A percentile compares a stretch with the other conserved stretches of the same genome.
These are phyloP conservation scores for Apiospora sp. DNA, from an alignment of 2,329 filamentous ascomycete species.

Conservation along the genomic window DNA sequence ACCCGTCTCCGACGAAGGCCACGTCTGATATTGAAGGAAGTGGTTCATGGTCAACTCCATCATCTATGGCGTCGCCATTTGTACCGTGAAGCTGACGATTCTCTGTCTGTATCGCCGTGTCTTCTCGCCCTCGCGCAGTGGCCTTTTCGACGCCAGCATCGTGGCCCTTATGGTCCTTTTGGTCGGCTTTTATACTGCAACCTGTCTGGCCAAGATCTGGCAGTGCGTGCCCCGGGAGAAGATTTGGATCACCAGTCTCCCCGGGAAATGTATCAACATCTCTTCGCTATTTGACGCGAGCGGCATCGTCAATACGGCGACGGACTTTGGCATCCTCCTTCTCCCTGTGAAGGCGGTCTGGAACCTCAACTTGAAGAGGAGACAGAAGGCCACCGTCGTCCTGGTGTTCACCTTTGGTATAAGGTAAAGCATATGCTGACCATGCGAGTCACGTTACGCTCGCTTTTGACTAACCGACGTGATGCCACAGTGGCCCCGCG, in stretches of 20 bases:
- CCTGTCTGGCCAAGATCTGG: neutral
- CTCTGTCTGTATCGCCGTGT: too few relatives aligned
- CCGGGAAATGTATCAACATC: neutral
- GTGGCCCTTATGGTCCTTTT: neutral
- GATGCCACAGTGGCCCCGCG: neutral
- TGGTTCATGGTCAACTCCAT: too few relatives aligned
- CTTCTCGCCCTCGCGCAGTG: too few relatives aligned
- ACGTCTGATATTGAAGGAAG: too few relatives aligned
- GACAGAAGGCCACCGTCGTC: neutral
- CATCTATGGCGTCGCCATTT: too few relatives aligned
- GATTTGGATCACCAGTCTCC: neutral
- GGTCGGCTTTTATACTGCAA: neutral
- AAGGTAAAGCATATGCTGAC: too few relatives aligned
- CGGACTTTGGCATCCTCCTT: neutral
- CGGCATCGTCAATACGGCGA: neutral
- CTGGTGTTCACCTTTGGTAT: neutral
- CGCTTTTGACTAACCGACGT: too few relatives aligned
- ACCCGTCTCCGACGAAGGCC: too few relatives aligned
- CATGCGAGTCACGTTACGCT: too few relatives aligned
- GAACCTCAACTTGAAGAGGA: neutral
- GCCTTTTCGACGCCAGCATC: neutral
- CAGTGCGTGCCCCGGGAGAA: neutral
- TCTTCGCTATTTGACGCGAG: neutral
- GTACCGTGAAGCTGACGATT: too few relatives aligned
- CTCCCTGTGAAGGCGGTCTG: neutral